phyloP scores from a whole-genome alignment of 129 eudicot species.

The Chrysanthemum lavandulifolium region DNA sequence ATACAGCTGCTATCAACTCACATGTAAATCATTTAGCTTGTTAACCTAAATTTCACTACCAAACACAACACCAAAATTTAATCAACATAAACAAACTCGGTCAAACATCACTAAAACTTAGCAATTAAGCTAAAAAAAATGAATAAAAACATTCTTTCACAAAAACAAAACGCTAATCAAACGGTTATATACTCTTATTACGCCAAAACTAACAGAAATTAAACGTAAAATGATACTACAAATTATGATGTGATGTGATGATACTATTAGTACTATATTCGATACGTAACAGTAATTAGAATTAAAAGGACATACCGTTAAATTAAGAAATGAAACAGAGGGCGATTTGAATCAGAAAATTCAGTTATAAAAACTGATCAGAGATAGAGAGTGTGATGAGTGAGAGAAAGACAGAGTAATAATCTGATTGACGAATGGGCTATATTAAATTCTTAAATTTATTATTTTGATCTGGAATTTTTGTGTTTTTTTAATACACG shows the following conservation, averaged over 20 bases:
- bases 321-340: constrained; percentile 14
- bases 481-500: constrained; percentile 16
- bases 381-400: constrained; percentile 28
- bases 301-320: constrained; percentile 21
- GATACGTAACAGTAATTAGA: neutral
- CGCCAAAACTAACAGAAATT: too few relatives aligned
- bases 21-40: too few relatives aligned
- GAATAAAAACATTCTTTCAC: too few relatives aligned
- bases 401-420: constrained; percentile 30
- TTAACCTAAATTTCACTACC: too few relatives aligned
- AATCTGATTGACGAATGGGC: neutral
- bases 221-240: neutral
- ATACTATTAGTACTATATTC: neutral
- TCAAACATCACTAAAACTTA: constrained; percentile 2
- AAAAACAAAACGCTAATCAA: too few relatives aligned
- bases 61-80: too few relatives aligned
- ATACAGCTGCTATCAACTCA: too few relatives aligned
- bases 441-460: too few relatives aligned
- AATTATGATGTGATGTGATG: constrained; percentile 14
- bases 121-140: constrained; percentile 2
- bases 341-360: constrained; percentile 21
- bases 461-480: constrained; percentile 31
- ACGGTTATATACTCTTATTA: too few relatives aligned
- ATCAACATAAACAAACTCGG: too few relatives aligned
- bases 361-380: constrained; percentile 13